These are phyloP conservation scores for Scutellaria baicalensis DNA, from an alignment of 257 asterid genomes.

Conservation along the genomic window DNA sequence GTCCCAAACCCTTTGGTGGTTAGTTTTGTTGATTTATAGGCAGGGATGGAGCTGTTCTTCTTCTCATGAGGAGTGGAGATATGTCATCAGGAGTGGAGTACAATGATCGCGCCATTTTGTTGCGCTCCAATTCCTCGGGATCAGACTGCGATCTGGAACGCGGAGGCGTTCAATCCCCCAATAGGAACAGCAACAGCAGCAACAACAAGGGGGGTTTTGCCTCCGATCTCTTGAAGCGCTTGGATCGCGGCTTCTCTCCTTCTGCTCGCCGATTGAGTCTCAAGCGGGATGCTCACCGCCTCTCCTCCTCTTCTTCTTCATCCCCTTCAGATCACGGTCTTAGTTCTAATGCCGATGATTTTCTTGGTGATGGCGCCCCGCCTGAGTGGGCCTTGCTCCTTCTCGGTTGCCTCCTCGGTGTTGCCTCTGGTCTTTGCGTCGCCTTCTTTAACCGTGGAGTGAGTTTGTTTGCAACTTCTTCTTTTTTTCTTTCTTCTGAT, in stretches of 20 bases:
- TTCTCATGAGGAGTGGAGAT: conserved; percentile 8
- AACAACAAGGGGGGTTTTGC: conserved; percentile 39
- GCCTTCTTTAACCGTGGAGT: conserved; percentile 96
- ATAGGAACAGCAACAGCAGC: conserved; percentile 28
- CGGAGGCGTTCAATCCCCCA: conserved; percentile 30
- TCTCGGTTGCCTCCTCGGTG: conserved; percentile 87
- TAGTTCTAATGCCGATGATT: conserved; percentile 39
- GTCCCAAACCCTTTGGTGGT: conserved; percentile 15
- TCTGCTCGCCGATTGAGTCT: conserved; percentile 44
- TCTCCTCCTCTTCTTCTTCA: conserved; percentile 30
- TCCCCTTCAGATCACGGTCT: conserved; percentile 33
- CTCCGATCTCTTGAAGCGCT: conserved; percentile 52
- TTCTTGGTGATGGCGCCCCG: conserved; percentile 77
- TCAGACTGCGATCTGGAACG: conserved; percentile 70
- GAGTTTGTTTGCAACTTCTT: conserved; percentile 24
- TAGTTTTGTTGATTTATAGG: background rate
- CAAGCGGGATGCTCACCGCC: conserved; percentile 22
- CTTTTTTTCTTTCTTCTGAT: background rate
- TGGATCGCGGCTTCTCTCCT: conserved; percentile 43
- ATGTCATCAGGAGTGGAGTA: conserved; percentile 50
- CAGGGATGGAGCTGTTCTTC: background rate
- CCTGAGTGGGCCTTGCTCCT: conserved; percentile 98
- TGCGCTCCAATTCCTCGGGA: conserved; percentile 49
- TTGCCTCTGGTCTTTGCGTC: conserved; percentile 90
- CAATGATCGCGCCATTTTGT: conserved; percentile 41